Conservation (phyloP, 2,329 filamentous ascomycete genomes). For the Sporothrix humicola region DNA sequence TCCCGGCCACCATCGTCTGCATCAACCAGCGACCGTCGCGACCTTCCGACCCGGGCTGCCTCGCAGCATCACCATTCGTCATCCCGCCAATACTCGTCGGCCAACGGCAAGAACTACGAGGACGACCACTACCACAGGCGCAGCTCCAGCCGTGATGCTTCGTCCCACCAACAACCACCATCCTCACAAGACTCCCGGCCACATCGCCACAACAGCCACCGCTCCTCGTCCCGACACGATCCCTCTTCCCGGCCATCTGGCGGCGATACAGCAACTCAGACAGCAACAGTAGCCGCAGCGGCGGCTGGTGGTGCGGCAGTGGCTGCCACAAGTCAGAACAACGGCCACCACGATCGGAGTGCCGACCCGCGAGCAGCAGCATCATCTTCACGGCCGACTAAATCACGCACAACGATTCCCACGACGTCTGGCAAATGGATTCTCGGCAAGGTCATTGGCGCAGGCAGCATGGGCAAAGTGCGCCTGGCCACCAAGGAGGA, state of each 20-base stretch:
- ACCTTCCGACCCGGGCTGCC: conserved; percentile 37
- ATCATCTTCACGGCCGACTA: conserved; percentile 57
- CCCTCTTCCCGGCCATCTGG: conserved; percentile 18
- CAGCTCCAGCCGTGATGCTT: conserved; percentile 66
- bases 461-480: conserved; percentile 98
- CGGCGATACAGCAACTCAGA: conserved; percentile 43
- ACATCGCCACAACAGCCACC: conserved; percentile 58
- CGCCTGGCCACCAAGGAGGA: conserved; percentile 92
- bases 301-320: conserved; percentile 35
- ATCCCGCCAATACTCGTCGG: conserved; percentile 32
- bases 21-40: conserved; percentile 36
- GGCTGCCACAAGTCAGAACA: conserved; percentile 14
- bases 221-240: conserved; percentile 47
- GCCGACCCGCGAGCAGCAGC: conserved; percentile 56
- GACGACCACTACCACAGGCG: conserved; percentile 45
- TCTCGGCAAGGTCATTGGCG: conserved; percentile 94
- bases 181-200: conserved; percentile 51
- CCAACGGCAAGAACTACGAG: conserved; percentile 33
- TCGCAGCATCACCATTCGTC: conserved; percentile 40
- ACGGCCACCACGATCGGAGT: conserved; percentile 43
- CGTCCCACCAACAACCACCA: not conserved
- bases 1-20: conserved; percentile 45
- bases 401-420: conserved; percentile 80
- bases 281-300: conserved; percentile 47
- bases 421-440: conserved; percentile 92